Percentiles rank a stretch among this genome's conserved stretches.
Evolutionary conservation across 768 basidiomycete genomes (phyloP).

Genomic region (Kwoniella sp.): DNA sequence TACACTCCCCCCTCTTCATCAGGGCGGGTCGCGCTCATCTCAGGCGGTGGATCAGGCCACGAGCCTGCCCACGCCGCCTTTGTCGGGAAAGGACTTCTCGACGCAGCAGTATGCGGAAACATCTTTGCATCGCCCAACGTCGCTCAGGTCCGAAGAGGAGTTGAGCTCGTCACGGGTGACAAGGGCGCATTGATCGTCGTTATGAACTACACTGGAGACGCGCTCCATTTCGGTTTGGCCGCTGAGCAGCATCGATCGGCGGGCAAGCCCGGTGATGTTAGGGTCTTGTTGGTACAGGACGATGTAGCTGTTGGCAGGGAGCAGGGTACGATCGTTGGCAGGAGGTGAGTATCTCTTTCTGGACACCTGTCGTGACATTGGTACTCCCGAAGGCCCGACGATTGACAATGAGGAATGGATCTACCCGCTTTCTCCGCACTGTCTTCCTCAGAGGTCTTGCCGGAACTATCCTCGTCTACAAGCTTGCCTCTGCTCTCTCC

Average conservation of each 20-base stretch:
- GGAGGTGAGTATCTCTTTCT: conserved; percentile 45
- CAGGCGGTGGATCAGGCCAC: conserved; percentile 64
- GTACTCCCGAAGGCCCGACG: too few relatives aligned
- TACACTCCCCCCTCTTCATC: conserved; percentile 23
- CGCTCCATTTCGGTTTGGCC: conserved; percentile 58
- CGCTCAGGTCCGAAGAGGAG: conserved; percentile 76
- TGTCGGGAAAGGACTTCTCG: conserved; percentile 82
- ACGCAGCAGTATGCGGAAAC: conserved; percentile 82
- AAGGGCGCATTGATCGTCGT: conserved; percentile 52
- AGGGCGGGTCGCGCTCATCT: conserved; percentile 65
- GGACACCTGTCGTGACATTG: not conserved
- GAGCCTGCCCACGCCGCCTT: conserved; percentile 88
- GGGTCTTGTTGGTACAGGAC: conserved; percentile 57
- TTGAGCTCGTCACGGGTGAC: conserved; percentile 64
- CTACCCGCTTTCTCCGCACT: not conserved
- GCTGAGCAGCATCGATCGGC: conserved; percentile 51
- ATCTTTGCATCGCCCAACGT: conserved; percentile 90
- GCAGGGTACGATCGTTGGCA: conserved; percentile 58
- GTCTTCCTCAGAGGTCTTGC: conserved; percentile 51
- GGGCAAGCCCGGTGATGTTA: conserved; percentile 47
- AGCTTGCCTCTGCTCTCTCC: conserved; percentile 57
- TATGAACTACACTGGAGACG: conserved; percentile 58
- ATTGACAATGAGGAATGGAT: too few relatives aligned
- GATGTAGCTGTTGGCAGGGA: conserved; percentile 57
- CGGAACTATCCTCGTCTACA: conserved; percentile 59